These are phyloP conservation scores for Pichia thaimueangensis DNA, from an alignment of 805 yeast genomes.

Conservation along the genomic window DNA sequence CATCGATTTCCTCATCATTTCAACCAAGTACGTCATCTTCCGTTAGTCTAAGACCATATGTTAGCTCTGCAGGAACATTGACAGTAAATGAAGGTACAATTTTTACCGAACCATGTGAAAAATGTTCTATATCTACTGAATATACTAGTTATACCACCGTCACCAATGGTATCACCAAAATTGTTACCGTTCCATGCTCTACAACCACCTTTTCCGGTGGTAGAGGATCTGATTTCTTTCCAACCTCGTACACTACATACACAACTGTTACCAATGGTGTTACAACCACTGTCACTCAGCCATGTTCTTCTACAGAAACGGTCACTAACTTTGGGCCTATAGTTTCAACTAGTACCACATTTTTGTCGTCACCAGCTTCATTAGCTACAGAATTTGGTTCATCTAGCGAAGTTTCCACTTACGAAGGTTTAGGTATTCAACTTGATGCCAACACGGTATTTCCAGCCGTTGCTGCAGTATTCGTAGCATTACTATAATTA, in stretches of 20 bases:
- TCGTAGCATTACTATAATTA: neutral
- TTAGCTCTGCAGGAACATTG: too few relatives aligned
- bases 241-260: constrained; percentile 8
- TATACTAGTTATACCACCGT: constrained; percentile 5
- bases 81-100: too few relatives aligned
- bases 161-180: constrained; percentile 2
- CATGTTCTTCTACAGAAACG: constrained; percentile 2
- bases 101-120: constrained; percentile 5
- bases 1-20: constrained; percentile 4
- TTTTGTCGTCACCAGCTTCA: neutral
- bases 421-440: neutral
- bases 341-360: neutral
- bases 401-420: neutral
- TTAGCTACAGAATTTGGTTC: neutral
- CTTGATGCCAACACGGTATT: neutral
- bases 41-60: neutral
- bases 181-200: constrained; percentile 1
- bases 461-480: neutral
- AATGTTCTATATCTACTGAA: constrained; percentile 3
- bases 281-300: constrained; percentile 8
- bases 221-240: too few relatives aligned
- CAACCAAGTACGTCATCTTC: constrained; percentile 3
- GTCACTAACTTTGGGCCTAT: neutral
- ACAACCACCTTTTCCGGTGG: neutral
- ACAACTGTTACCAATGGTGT: constrained; percentile 10